Base-by-base conservation (phyloP, 1,139 yeast species). In the Debaryomyces subglobosus region DNA sequence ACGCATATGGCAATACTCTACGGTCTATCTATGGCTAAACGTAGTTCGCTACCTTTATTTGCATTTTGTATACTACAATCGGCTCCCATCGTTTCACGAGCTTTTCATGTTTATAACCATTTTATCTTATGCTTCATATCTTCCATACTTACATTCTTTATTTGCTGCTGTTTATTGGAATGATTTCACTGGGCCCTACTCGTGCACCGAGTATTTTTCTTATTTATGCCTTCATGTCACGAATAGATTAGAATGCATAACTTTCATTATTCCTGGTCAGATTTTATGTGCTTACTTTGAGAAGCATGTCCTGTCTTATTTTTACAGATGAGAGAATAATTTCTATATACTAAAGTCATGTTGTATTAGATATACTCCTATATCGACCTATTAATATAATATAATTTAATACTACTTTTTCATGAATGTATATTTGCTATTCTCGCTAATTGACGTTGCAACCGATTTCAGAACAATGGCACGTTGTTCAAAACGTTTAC, bases 381-480 rank as follows among this genome's bases (percentile, higher is more conserved):
- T 20, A 35, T 35, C 25, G 8, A 20, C 21, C 12, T 34, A 34
- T 18, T 35, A 13, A 35, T 16, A 34, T 35, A 13, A 35, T 16
- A 15, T 32, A 32, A 32, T 32, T 15, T 30, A 30, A 15, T 15
- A 7, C 20, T 15, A 32, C 10, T 16, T 16, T 15, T 32, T 32
- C 13, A 32, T 6, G 3, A 13, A 13, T 32, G 20, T 35, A 35
- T 15, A 21, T 21, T 35, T n/a, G 38, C 21, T 35, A 20, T 20
- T n/a, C 21, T 35, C 12, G 25, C 38, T 20, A 9, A 35, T 35
- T 35, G 38, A 35, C 38, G 38, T 35, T 35, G 38, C 38, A 35
- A 35, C 38, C 38, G 38, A 35, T 35, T 35, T 35, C 20, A 21
- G 38, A 35, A 35, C 38, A 35, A 35, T 35, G n/a, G 38, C 25